These are phyloP conservation scores for Colletotrichum viniferum DNA, from an alignment of 2,329 filamentous ascomycete species.

Conservation along the genomic window DNA sequence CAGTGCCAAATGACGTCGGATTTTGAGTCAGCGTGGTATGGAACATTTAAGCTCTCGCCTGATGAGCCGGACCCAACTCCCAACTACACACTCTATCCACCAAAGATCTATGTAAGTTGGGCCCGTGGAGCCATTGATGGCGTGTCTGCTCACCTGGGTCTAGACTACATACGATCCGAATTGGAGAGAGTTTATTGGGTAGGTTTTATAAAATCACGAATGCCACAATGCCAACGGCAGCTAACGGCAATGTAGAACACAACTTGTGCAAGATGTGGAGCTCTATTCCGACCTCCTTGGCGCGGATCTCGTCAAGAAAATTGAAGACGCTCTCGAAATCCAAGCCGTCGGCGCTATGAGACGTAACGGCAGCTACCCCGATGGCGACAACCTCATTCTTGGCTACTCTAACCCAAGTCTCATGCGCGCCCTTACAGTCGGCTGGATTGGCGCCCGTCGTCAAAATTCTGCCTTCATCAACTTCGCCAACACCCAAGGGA, in stretches of 20 bases:
- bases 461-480: conserved; percentile 38
- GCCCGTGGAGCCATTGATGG: background rate
- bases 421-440: conserved; percentile 43
- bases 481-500: conserved; percentile 39
- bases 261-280: conserved; percentile 38
- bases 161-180: conserved; percentile 34
- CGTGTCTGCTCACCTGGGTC: background rate
- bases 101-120: conserved; percentile 33
- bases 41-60: conserved; percentile 43
- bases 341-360: conserved; percentile 43
- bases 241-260: conserved; percentile 24
- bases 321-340: conserved; percentile 39
- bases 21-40: conserved; percentile 44
- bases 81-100: conserved; percentile 35
- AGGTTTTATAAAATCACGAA: background rate
- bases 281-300: conserved; percentile 36
- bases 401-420: conserved; percentile 45
- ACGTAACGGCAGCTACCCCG: conserved; percentile 41
- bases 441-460: conserved; percentile 44
- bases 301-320: conserved; percentile 32
- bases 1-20: conserved; percentile 38
- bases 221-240: rapidly evolving
- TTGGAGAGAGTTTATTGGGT: conserved; percentile 42
- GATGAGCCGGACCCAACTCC: conserved; percentile 41
- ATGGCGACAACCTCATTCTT: conserved; percentile 41